These are phyloP conservation scores for Astragalus membranaceus DNA, from an alignment of 306 rosid species.

Conservation along the genomic window DNA sequence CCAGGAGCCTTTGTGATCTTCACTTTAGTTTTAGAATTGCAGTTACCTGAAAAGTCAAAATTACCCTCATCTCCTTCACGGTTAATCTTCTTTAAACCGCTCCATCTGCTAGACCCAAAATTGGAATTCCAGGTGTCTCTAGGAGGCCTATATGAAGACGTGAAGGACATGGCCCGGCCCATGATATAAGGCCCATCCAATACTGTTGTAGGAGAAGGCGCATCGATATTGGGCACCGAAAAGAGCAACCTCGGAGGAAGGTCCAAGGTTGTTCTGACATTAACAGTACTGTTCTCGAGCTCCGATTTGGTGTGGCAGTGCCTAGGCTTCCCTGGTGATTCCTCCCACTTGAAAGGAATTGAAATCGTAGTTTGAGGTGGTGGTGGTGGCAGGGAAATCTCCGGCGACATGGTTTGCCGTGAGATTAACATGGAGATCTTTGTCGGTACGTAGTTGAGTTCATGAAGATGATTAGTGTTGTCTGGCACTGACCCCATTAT, in stretches of 20 bases:
- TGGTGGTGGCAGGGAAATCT: constrained; percentile 36
- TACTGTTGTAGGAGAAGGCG: constrained; percentile 62
- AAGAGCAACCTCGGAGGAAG: constrained; percentile 76
- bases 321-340: constrained; percentile 87
- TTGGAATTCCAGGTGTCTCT: constrained; percentile 22
- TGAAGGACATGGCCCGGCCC: constrained; percentile 58
- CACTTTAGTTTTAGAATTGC: constrained; percentile 14
- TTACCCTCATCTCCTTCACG: constrained; percentile 30
- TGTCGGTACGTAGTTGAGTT: constrained; percentile 16
- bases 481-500: constrained; percentile 20
- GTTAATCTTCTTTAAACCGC: constrained; percentile 44
- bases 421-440: constrained; percentile 41
- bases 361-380: constrained; percentile 47
- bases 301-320: constrained; percentile 22
- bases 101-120: constrained; percentile 68
- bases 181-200: constrained; percentile 59
- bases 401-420: constrained; percentile 34
- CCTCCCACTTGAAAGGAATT: constrained; percentile 90
- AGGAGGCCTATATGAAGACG: constrained; percentile 42
- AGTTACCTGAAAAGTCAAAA: constrained; percentile 36
- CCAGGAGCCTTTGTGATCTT: constrained; percentile 36
- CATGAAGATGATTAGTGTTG: neutral
- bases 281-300: neutral
- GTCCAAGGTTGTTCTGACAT: constrained; percentile 40
- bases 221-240: constrained; percentile 23